Conservation (phyloP, 257 asterid species). For the Schizonepeta tenuifolia region DNA sequence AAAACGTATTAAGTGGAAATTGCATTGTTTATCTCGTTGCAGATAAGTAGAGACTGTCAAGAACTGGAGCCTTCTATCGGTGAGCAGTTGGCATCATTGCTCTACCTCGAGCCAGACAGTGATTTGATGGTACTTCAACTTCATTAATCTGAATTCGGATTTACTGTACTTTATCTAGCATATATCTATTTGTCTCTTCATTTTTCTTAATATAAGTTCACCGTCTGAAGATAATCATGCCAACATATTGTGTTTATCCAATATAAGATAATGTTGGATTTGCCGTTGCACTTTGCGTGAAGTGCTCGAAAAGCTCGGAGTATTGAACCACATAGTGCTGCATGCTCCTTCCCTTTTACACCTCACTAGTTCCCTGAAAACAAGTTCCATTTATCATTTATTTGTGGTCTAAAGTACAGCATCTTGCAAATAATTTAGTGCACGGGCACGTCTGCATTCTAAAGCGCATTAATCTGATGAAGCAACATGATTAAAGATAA, state of each 20-base stretch:
- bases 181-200: not conserved
- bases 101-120: slow-evolving; percentile 92
- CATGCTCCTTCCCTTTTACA: too few species aligned
- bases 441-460: slow-evolving; percentile 1
- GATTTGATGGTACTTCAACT: slow-evolving; percentile 78
- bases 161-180: slow-evolving; percentile 8
- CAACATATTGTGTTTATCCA: slow-evolving; percentile 4
- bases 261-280: not conserved
- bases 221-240: not conserved
- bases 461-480: slow-evolving; percentile 5
- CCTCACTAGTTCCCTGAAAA: too few species aligned
- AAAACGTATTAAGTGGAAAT: slow-evolving; percentile 10
- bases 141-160: slow-evolving; percentile 9
- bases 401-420: not conserved
- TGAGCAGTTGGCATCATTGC: slow-evolving; percentile 83
- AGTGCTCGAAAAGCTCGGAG: not conserved
- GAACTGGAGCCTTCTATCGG: slow-evolving; percentile 89
- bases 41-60: slow-evolving; percentile 98
- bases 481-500: slow-evolving; percentile 9
- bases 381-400: too few species aligned
- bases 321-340: not conserved
- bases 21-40: slow-evolving; percentile 44
- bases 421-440: not conserved
- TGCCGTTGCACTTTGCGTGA: not conserved
- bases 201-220: not conserved